These are phyloP conservation scores for Coprinopsis cinerea DNA, from an alignment of 768 basidiomycete genomes.

Conservation along the genomic window DNA sequence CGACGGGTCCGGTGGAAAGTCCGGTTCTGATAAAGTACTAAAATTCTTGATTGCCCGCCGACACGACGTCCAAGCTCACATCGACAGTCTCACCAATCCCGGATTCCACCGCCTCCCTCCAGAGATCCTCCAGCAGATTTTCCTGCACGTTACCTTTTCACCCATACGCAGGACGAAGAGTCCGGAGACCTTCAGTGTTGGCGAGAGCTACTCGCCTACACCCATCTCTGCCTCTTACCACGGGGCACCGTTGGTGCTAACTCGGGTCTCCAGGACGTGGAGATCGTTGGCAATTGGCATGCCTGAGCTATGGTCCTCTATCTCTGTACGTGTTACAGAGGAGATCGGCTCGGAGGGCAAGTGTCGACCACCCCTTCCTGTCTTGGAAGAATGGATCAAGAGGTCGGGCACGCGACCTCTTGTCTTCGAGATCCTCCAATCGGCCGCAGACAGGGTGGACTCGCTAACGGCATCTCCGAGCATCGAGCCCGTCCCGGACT, in stretches of 20 bases:
- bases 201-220: neutral
- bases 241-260: neutral
- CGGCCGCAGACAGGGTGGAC: neutral
- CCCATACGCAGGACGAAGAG: neutral
- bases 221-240: neutral
- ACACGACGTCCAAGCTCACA: neutral
- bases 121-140: constrained; percentile 1
- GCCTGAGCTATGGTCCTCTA: neutral
- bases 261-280: neutral
- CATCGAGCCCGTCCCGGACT: neutral
- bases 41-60: neutral
- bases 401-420: neutral
- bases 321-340: neutral
- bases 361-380: neutral
- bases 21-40: neutral
- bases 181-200: neutral
- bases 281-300: neutral
- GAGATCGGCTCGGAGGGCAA: neutral
- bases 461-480: neutral
- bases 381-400: neutral
- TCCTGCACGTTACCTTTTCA: neutral
- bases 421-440: neutral
- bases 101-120: neutral
- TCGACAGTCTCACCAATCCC: neutral
- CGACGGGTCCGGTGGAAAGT: neutral